Conservation (phyloP, 2,329 filamentous ascomycete species). For the Chrysoporthe austroafricana region DNA sequence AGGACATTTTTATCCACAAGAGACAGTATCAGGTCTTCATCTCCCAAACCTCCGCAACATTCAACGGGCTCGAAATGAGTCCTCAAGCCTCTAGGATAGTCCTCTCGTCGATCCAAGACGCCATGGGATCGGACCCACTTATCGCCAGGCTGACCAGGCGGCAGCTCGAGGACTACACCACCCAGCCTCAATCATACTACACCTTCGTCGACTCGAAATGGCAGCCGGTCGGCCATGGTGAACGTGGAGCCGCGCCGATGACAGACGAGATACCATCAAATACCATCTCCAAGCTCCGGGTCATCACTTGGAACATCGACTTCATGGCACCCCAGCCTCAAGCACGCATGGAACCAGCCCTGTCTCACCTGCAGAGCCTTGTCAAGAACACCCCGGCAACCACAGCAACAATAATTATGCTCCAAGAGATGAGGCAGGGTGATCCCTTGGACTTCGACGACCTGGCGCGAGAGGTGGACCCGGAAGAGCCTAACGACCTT, state of each 20-base stretch:
- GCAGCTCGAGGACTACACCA: conserved; percentile 30
- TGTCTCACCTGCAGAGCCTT: conserved; percentile 33
- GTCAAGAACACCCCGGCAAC: conserved; percentile 9
- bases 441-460: conserved; percentile 12
- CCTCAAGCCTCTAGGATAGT: background rate
- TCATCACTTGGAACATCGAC: conserved; percentile 41
- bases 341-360: conserved; percentile 35
- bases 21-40: background rate
- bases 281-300: conserved; percentile 31
- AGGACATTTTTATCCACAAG: background rate
- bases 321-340: conserved; percentile 37
- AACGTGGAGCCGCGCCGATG: background rate
- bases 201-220: conserved; percentile 32
- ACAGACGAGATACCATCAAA: background rate
- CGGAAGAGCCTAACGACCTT: conserved; percentile 47
- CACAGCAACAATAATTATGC: conserved; percentile 47
- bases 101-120: background rate
- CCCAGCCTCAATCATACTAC: conserved; percentile 34
- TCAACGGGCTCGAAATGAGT: background rate
- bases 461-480: background rate
- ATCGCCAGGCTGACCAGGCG: conserved; percentile 16
- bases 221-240: conserved; percentile 15
- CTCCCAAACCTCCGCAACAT: background rate
- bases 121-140: conserved; percentile 10
- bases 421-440: conserved; percentile 49